These are phyloP conservation scores for Phallus indusiatus DNA, from an alignment of 768 basidiomycete species.

Conservation along the genomic window DNA sequence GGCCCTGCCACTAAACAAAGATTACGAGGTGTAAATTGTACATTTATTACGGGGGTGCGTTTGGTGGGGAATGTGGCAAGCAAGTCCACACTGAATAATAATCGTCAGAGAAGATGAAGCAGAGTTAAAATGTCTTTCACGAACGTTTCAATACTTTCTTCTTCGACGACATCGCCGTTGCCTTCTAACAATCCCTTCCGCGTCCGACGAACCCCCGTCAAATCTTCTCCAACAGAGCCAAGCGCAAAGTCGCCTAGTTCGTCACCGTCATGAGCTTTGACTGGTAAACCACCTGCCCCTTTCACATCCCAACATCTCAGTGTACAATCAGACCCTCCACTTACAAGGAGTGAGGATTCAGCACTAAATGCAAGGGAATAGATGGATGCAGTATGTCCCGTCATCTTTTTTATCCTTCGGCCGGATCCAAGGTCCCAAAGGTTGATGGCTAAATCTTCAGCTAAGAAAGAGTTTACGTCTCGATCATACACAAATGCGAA, in stretches of 20 bases:
- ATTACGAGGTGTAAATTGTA: conserved; percentile 93
- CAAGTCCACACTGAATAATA: conserved; percentile 57
- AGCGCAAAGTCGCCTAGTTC: conserved; percentile 16
- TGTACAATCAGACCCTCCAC: conserved; percentile 90
- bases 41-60: conserved; percentile 84
- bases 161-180: conserved; percentile 33
- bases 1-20: conserved; percentile 82
- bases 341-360: conserved; percentile 84
- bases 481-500: neutral
- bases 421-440: conserved; percentile 97
- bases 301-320: conserved; percentile 99
- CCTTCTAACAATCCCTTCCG: conserved; percentile 23
- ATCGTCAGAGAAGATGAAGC: neutral
- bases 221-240: conserved; percentile 4
- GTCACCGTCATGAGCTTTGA: conserved; percentile 33
- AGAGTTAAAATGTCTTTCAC: conserved; percentile 20
- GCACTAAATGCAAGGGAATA: conserved; percentile 88
- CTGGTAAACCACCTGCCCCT: conserved; percentile 52
- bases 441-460: conserved; percentile 88
- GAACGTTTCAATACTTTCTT: conserved; percentile 63
- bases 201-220: conserved; percentile 33
- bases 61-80: conserved; percentile 92
- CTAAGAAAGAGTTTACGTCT: conserved; percentile 25
- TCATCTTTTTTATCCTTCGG: conserved; percentile 91
- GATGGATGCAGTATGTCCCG: conserved; percentile 81